A percentile compares a stretch with the other conserved stretches of the same genome.
Conservation (phyloP, 495 filamentous ascomycete genomes). For the Hypoxylon lienhwacheense region DNA sequence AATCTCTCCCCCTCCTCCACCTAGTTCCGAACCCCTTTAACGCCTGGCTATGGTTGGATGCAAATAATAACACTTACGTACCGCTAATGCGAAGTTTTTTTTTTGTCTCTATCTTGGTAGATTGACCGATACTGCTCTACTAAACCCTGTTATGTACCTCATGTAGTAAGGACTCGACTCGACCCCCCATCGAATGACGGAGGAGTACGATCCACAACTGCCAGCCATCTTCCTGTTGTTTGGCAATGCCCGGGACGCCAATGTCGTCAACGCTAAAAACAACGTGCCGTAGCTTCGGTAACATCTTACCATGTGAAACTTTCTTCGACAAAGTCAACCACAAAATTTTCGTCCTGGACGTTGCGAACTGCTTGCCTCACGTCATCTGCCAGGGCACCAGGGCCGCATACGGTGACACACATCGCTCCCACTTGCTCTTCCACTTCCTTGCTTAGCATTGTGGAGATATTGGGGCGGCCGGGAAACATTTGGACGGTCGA, state of each 20-base stretch:
- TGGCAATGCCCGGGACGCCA: no score
- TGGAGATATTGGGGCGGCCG: conserved; percentile 78
- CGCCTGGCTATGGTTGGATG: no score
- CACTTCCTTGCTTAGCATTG: conserved; percentile 74
- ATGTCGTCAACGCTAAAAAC: background rate
- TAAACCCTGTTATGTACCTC: no score
- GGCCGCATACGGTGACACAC: conserved; percentile 88
- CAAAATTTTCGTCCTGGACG: conserved; percentile 60
- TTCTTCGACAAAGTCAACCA: conserved; percentile 83
- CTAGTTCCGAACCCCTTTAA: no score
- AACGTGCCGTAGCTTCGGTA: background rate
- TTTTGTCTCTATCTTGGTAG: no score
- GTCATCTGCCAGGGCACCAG: conserved; percentile 80
- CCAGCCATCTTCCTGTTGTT: no score
- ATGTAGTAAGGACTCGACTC: no score
- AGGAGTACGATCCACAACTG: background rate
- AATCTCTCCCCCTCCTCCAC: no score
- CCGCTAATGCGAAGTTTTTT: no score
- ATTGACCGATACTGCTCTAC: no score
- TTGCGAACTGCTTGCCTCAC: conserved; percentile 72
- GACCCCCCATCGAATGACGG: no score
- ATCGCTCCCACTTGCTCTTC: conserved; percentile 79
- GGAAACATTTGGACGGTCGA: conserved; percentile 82
- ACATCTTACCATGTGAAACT: conserved; percentile 76
- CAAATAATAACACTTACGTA: no score